A percentile compares a stretch with the other conserved stretches of the same genome.
Evolutionary conservation across 768 basidiomycete species (phyloP).

Genomic region (Trametes cinnabarina): DNA sequence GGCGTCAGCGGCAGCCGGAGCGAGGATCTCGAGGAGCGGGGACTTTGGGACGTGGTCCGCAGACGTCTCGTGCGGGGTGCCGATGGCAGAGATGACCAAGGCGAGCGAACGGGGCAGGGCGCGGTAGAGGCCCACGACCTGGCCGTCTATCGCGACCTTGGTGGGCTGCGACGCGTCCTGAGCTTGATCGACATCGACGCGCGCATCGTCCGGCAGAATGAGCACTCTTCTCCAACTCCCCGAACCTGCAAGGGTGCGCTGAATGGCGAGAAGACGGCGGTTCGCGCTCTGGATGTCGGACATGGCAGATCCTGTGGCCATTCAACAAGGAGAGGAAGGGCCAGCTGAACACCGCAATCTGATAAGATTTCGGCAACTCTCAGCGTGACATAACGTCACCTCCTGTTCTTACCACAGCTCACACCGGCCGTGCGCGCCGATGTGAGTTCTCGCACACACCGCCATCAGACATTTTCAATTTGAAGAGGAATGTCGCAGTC

Average conservation of each 20-base stretch:
- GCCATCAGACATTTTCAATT: neutral
- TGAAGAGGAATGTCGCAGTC: neutral
- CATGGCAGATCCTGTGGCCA: neutral
- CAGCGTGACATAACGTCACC: neutral
- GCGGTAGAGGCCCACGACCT: conserved; percentile 14
- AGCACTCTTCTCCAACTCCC: conserved; percentile 6
- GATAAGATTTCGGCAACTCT: conserved; percentile 13
- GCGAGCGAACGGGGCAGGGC: conserved; percentile 16
- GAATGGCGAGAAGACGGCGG: conserved; percentile 7
- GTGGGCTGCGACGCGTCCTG: conserved; percentile 9
- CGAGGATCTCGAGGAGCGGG: conserved; percentile 17
- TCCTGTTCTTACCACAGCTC: neutral
- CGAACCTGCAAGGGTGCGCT: conserved; percentile 1
- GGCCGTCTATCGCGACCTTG: conserved; percentile 14
- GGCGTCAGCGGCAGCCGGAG: conserved; percentile 1
- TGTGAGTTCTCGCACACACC: neutral
- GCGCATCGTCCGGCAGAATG: conserved; percentile 15
- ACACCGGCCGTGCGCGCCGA: neutral
- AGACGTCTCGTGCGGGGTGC: conserved; percentile 14
- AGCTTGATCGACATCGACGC: conserved; percentile 2
- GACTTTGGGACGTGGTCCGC: conserved; percentile 19
- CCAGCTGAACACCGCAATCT: conserved; percentile 7
- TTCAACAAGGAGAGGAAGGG: neutral
- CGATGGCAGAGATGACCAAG: conserved; percentile 18
- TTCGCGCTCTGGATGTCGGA: conserved; percentile 5